These are phyloP conservation scores for Ustilago trichophora DNA, from an alignment of 1,284 basidiomycete genomes.

Conservation along the genomic window DNA sequence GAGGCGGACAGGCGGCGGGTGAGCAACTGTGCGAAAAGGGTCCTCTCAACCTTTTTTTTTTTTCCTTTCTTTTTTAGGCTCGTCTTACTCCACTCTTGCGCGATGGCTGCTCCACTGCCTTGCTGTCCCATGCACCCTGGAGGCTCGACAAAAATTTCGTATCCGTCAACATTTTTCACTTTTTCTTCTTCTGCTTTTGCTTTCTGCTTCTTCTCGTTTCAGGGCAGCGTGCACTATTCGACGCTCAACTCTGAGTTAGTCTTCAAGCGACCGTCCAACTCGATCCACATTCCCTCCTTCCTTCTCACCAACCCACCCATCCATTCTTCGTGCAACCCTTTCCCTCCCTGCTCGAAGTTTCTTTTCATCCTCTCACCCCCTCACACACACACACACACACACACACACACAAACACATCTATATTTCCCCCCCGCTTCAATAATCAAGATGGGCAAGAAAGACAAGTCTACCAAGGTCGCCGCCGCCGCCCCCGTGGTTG, in stretches of 20 bases:
- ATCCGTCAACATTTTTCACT: slow-evolving; percentile 14
- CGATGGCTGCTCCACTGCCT: no score
- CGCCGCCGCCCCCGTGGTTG: slow-evolving; percentile 33
- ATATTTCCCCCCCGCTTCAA: not conserved
- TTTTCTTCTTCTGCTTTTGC: slow-evolving; percentile 4
- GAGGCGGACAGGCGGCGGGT: no score
- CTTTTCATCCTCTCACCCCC: slow-evolving; percentile 2
- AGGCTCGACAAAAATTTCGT: slow-evolving; percentile 17
- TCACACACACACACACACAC: not conserved
- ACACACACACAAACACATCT: slow-evolving; percentile 1
- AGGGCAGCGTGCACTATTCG: no score
- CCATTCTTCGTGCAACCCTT: slow-evolving; percentile 8
- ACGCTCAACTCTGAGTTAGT: no score
- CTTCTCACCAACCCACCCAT: slow-evolving; percentile 14
- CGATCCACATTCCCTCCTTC: no score
- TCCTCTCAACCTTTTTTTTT: not conserved
- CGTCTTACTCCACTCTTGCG: slow-evolving; percentile 16
- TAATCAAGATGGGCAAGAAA: slow-evolving; percentile 37
- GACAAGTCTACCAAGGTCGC: slow-evolving; percentile 28
- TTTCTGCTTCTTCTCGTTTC: no score
- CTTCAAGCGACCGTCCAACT: no score
- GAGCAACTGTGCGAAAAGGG: no score
- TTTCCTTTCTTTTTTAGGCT: not conserved
- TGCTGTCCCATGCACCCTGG: no score
- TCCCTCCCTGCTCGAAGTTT: slow-evolving; percentile 10